Evolutionary conservation across 257 asterid species (phyloP).

Genomic region (Solanum bukasovii): DNA sequence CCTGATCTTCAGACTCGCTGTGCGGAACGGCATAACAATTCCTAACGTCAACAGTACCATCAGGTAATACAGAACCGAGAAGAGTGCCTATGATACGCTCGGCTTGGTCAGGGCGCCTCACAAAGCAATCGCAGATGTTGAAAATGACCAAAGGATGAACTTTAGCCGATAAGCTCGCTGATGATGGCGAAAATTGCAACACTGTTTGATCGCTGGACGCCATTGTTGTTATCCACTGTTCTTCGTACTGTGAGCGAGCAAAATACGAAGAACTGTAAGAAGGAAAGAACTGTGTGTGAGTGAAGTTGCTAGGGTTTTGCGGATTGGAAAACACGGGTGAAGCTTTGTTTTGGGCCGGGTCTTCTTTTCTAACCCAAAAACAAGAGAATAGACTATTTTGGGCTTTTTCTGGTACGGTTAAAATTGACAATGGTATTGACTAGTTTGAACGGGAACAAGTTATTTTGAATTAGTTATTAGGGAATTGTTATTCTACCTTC

Average conservation of each 20-base stretch:
- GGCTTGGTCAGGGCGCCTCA: constrained; percentile 82
- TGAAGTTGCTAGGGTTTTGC: background rate
- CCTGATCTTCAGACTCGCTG: constrained; percentile 87
- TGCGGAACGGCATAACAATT: constrained; percentile 93
- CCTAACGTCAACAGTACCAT: constrained; percentile 80
- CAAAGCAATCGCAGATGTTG: constrained; percentile 77
- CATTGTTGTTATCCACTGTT: constrained; percentile 15
- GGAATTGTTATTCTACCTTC: background rate
- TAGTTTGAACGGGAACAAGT: background rate
- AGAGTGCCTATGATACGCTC: constrained; percentile 91
- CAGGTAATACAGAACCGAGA: constrained; percentile 84
- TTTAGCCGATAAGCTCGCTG: constrained; percentile 50
- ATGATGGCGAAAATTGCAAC: constrained; percentile 45
- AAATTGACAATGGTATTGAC: background rate
- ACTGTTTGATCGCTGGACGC: constrained; percentile 41
- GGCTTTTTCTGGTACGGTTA: background rate
- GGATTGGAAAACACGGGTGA: background rate
- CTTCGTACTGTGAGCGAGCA: background rate
- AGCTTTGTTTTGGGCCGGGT: background rate
- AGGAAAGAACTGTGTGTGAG: background rate
- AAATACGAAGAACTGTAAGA: background rate
- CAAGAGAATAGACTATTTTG: background rate
- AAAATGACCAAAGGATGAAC: constrained; percentile 76
- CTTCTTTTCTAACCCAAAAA: background rate
- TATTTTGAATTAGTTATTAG: background rate